Base-by-base conservation (phyloP, 2,329 filamentous ascomycete species). In the Xylaria polymorpha region DNA sequence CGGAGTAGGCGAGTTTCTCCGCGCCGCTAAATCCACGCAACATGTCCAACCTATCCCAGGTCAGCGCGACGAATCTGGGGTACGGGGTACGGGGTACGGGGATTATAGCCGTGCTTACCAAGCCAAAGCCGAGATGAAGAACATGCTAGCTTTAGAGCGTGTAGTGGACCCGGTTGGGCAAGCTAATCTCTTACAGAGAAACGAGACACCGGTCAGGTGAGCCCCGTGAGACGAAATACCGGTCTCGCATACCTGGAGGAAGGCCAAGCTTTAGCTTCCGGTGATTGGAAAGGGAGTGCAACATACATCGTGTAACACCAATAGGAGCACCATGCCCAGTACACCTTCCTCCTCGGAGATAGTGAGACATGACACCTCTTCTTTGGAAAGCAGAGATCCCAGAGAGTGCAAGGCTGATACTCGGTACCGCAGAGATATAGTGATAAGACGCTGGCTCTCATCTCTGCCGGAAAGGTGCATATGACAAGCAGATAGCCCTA, bases 401-500 rank as follows among this genome's bases (percentile, higher is more conserved):
- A 59, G 39, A 15, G 22, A 59, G 15, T 32, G 56, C 22, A 59
- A 59, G 22, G 56, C 56, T 3, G 41, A 44, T 20, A 29, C 37
- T 10, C 56, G 56, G 39, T 59, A 59, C 22, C 56, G 56, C 3
- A 59, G 18, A 18, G 56, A 59, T 32, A 59, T 10, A 6, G 56
- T 44, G 8, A 59, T 7, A 44, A 59, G 25, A 14, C 18, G 37
- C 32, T 59, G 56, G 39, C 39, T 59, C 56, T 59, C 39, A 46
- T 35, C 14, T 12, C 41, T 20, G 14, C 56, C 56, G 22, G 56
- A 59, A 59, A 59, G 20, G 56, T 44, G 56, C 0, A 59, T 9
- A 35, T 59, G 56, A 46, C 56, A 59, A n/a, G 56, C 56, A 18
- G 56, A 59, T 29, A 59, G 39, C 25, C 56, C 56, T 32, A 59